phyloP scores from a whole-genome alignment of 1,284 basidiomycete genomes.

The Vanrija sp. region DNA sequence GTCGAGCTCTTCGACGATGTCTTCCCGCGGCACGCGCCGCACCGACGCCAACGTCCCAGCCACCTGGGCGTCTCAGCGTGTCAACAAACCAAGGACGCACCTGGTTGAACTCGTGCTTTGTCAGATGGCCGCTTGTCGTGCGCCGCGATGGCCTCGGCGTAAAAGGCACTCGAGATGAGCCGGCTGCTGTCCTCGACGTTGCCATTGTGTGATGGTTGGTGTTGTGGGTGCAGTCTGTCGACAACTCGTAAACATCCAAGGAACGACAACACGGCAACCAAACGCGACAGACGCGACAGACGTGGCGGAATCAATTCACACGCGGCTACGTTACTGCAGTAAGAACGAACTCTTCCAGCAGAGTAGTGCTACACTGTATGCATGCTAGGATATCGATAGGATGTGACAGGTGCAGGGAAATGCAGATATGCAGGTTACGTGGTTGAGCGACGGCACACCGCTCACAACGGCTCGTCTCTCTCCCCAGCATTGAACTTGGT shows the following conservation, averaged over 20 bases:
- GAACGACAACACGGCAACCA: no score
- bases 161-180: slow-evolving; percentile 36
- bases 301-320: not conserved
- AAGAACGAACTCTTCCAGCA: no score
- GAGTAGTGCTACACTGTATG: not conserved
- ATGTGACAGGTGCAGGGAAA: no score
- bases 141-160: slow-evolving; percentile 38
- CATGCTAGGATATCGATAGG: no score
- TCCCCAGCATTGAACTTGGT: no score
- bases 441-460: no score
- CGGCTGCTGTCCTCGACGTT: not conserved
- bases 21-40: slow-evolving; percentile 35
- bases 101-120: slow-evolving; percentile 30
- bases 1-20: slow-evolving; percentile 45
- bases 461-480: no score
- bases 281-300: not conserved
- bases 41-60: slow-evolving; percentile 40
- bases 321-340: not conserved
- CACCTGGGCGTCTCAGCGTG: slow-evolving; percentile 17
- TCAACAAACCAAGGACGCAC: slow-evolving; percentile 22
- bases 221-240: not conserved
- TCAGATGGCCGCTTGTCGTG: slow-evolving; percentile 22
- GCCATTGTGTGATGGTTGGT: not conserved
- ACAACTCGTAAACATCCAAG: no score
- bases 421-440: not conserved